These are phyloP conservation scores for Cyberlindnera petersonii DNA, from an alignment of 805 yeast species.

Conservation along the genomic window DNA sequence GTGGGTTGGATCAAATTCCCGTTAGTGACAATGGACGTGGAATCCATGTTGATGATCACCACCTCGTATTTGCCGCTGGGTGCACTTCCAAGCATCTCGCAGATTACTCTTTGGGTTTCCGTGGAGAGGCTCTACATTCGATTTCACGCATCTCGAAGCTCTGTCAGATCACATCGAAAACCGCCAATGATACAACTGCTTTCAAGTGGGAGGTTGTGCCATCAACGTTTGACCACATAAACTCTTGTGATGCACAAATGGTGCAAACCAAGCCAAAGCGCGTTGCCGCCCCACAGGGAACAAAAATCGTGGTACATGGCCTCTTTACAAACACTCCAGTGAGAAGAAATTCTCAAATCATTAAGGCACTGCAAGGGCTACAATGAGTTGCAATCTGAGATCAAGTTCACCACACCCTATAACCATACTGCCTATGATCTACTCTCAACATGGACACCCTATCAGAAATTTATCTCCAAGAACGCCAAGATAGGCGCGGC, in stretches of 20 bases:
- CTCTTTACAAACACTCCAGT: background rate
- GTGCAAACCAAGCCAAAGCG: too few species aligned
- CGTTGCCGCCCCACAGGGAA: background rate
- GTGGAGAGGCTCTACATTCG: conserved; percentile 1
- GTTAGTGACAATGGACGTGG: too few species aligned
- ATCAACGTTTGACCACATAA: too few species aligned
- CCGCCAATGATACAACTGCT: background rate
- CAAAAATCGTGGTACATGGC: background rate
- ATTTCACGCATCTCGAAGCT: background rate
- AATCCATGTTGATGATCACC: too few species aligned
- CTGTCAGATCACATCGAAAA: conserved; percentile 1
- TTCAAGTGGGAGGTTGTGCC: background rate
- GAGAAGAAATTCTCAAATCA: background rate
- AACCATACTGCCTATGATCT: background rate
- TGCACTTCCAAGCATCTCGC: background rate
- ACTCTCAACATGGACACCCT: background rate
- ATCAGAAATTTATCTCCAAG: background rate
- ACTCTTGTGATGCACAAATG: too few species aligned
- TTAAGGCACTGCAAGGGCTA: background rate
- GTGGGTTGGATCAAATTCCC: too few species aligned
- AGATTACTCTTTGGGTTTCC: conserved; percentile 2
- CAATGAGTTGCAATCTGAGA: background rate
- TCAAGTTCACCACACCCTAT: background rate
- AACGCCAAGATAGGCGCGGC: background rate
- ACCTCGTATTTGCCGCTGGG: background rate